Evolutionary conservation across 2,329 filamentous ascomycete genomes (phyloP), one percentile per base, ranked within the genome.

Genomic region (Paecilomyces sp.): DNA sequence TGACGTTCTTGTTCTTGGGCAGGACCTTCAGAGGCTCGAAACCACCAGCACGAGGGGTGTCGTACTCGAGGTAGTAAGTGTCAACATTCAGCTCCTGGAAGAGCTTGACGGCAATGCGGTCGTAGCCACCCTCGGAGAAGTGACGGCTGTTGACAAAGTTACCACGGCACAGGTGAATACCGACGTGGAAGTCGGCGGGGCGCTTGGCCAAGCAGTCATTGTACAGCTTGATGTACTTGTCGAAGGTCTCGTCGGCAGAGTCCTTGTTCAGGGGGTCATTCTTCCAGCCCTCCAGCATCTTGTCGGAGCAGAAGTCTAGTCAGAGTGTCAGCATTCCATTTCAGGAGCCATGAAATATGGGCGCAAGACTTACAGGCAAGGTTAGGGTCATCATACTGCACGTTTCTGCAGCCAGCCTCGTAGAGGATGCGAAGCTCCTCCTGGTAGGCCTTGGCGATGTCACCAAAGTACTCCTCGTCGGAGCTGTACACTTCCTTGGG

Each of bases 211-310:
- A 80, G 67, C 82, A 85, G 72, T 89, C 86, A 72, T 92, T 92
- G 80, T 92, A 92, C 64, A 90, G 84, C 62, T 82, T 80, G 72
- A 92, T 88, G 75, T 92, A 92, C 30, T 87, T 84, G 66, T 90
- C 87, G 24, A 92, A 91, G 85, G 65, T 87, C 25, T 28, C 85
- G 55, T 90, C 88, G 6, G 88, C 83, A 1, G 83, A 83, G 72
- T 86, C 84, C 57, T 83, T 83, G 70, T 92, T 91, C 66, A 86
- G 81, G 55, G 81, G 75, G 70, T 91, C 89, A 13, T 82, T 82
- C 58, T 83, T 83, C 84, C 87, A 91, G 15, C 88, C 88, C 55
- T 83, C 76, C 36, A 89, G 82, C 83, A 90, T 90, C 70, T 86
- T 85, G 60, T 88, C 79, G 22, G 85, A 88, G 76, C 88, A 91